A percentile compares a stretch with the other conserved stretches of the same genome.
These are phyloP conservation scores for Clitopilus hobsonii DNA, from an alignment of 768 basidiomycete species.

Conservation along the genomic window DNA sequence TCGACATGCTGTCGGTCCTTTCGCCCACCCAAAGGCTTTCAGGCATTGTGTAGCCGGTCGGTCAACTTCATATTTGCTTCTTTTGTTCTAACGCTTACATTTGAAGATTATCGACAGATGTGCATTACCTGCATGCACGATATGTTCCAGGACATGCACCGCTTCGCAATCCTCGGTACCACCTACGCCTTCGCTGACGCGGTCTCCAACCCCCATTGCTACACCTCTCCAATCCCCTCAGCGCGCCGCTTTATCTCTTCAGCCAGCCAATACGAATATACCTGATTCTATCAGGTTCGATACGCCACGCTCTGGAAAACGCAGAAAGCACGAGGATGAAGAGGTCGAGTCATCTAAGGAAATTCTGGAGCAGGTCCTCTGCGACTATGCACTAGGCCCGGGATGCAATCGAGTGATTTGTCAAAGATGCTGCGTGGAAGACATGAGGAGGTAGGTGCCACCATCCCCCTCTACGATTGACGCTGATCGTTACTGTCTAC, in stretches of 20 bases:
- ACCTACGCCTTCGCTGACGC: slow-evolving; percentile 33
- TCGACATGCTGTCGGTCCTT: slow-evolving; percentile 23
- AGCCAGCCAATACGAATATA: slow-evolving; percentile 22
- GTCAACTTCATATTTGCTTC: slow-evolving; percentile 1
- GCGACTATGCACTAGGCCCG: slow-evolving; percentile 15
- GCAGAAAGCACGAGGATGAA: slow-evolving; percentile 9
- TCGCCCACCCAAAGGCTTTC: slow-evolving; percentile 14
- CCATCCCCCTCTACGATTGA: background rate
- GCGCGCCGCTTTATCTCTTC: slow-evolving; percentile 22
- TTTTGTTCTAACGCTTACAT: background rate
- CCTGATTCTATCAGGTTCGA: slow-evolving; percentile 4
- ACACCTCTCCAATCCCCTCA: slow-evolving; percentile 24
- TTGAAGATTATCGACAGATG: slow-evolving; percentile 26
- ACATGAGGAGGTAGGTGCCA: slow-evolving; percentile 31
- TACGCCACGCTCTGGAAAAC: slow-evolving; percentile 9
- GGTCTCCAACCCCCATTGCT: slow-evolving; percentile 29
- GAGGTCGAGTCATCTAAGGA: slow-evolving; percentile 12
- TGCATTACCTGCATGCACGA: slow-evolving; percentile 30
- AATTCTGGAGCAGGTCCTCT: background rate
- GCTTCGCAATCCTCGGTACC: slow-evolving; percentile 28
- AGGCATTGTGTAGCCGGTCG: slow-evolving; percentile 22
- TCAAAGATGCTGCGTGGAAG: slow-evolving; percentile 40
- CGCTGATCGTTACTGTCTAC: background rate
- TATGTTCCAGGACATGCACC: slow-evolving; percentile 43
- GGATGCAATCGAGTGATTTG: slow-evolving; percentile 40